Evolutionary conservation across 306 rosid genomes (phyloP).

Genomic region (Delonix regia): DNA sequence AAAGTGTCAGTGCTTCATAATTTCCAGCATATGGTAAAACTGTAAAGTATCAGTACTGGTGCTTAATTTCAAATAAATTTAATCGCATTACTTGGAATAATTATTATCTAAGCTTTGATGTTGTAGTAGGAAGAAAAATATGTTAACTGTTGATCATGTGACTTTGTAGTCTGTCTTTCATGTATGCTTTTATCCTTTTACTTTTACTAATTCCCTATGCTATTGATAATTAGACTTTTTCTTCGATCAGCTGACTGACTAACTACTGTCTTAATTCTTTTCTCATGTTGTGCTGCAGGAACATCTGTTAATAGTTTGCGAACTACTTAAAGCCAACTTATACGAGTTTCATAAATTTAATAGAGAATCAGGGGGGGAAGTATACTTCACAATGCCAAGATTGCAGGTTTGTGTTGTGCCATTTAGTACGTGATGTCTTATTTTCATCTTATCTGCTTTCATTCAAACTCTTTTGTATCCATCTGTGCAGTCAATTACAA

Average conservation of each 20-base stretch:
- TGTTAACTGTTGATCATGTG: not conserved
- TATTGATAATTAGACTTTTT: not conserved
- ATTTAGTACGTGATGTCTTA: slow-evolving; percentile 19
- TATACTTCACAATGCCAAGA: slow-evolving; percentile 98
- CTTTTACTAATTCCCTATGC: not conserved
- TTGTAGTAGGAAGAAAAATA: slow-evolving; percentile 28
- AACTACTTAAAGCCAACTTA: slow-evolving; percentile 95
- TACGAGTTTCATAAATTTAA: slow-evolving; percentile 96
- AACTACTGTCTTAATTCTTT: slow-evolving; percentile 5
- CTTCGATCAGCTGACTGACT: not conserved
- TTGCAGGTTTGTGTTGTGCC: slow-evolving; percentile 74
- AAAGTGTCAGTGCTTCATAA: not conserved
- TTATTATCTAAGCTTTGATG: not conserved
- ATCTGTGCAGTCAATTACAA: slow-evolving; percentile 84
- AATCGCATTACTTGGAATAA: slow-evolving; percentile 14
- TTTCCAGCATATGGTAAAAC: slow-evolving; percentile 39
- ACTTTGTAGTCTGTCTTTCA: not conserved
- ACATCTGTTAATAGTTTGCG: slow-evolving; percentile 95
- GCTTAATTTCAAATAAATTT: slow-evolving; percentile 4
- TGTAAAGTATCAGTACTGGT: not conserved
- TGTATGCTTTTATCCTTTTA: not conserved
- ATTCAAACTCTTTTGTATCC: slow-evolving; percentile 34
- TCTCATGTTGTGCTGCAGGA: slow-evolving; percentile 60
- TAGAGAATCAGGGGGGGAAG: slow-evolving; percentile 99
- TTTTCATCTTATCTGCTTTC: slow-evolving; percentile 26